Evolutionary conservation across 2,329 filamentous ascomycete species (phyloP).

Genomic region (Stagonosporopsis rhizophila): DNA sequence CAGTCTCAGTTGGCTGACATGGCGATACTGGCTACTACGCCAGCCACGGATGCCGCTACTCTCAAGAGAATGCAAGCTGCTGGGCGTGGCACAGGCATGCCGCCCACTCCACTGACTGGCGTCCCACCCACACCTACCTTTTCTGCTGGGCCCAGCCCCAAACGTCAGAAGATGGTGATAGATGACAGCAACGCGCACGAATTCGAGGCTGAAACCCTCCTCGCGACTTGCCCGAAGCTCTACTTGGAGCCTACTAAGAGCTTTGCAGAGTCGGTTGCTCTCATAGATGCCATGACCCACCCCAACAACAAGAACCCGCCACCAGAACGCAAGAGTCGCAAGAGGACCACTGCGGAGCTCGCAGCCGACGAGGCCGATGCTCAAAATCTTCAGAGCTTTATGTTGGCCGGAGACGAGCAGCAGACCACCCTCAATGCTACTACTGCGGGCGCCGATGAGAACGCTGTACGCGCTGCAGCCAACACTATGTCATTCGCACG

Average conservation of each 20-base stretch:
- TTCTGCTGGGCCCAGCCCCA: slow-evolving; percentile 69
- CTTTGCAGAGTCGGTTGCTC: slow-evolving; percentile 70
- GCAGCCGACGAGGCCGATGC: slow-evolving; percentile 92
- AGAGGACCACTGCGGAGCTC: slow-evolving; percentile 92
- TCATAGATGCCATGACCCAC: slow-evolving; percentile 76
- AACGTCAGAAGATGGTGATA: slow-evolving; percentile 75
- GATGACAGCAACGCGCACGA: slow-evolving; percentile 75
- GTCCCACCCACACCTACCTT: slow-evolving; percentile 65
- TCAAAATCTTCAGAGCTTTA: slow-evolving; percentile 86
- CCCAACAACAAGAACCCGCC: slow-evolving; percentile 78
- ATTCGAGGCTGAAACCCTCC: slow-evolving; percentile 77
- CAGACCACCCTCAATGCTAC: slow-evolving; percentile 65
- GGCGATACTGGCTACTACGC: slow-evolving; percentile 75
- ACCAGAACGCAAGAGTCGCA: slow-evolving; percentile 85
- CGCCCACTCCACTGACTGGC: slow-evolving; percentile 68
- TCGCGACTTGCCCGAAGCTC: slow-evolving; percentile 76
- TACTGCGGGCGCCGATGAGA: slow-evolving; percentile 73
- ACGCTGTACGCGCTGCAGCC: slow-evolving; percentile 65
- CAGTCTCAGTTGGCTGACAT: slow-evolving; percentile 79
- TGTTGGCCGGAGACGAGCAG: slow-evolving; percentile 90
- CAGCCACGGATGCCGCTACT: slow-evolving; percentile 59
- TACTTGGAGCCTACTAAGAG: slow-evolving; percentile 78
- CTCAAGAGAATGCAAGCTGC: slow-evolving; percentile 58
- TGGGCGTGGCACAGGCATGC: slow-evolving; percentile 60
- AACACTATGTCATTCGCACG: slow-evolving; percentile 87